A percentile compares a stretch with the other conserved stretches of the same genome.
These are phyloP conservation scores for Lipomyces kockii DNA, from an alignment of 805 yeast genomes.

Conservation along the genomic window DNA sequence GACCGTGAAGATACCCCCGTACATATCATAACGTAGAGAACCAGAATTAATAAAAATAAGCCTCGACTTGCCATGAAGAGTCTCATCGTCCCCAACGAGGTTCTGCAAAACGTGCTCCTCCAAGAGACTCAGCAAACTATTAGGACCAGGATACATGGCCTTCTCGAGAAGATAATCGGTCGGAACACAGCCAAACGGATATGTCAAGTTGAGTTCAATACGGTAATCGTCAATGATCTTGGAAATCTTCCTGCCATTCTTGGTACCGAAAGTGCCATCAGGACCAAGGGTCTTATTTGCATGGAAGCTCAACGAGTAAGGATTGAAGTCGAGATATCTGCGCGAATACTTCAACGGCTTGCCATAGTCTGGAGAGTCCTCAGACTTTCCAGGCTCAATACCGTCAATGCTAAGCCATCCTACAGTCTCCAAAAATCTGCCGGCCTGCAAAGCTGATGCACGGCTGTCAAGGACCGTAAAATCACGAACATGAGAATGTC, in stretches of 20 bases:
- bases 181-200: conserved; percentile 68
- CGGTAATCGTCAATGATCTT: conserved; percentile 53
- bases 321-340: conserved; percentile 81
- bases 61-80: conserved; percentile 48
- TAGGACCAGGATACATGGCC: conserved; percentile 64
- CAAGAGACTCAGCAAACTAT: conserved; percentile 63
- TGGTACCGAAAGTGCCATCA: conserved; percentile 55
- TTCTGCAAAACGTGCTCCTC: conserved; percentile 60
- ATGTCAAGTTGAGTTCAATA: conserved; percentile 56
- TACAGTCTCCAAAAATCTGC: conserved; percentile 90
- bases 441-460: conserved; percentile 86
- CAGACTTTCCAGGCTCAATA: conserved; percentile 21
- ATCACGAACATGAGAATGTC: conserved; percentile 92
- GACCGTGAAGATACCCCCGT: conserved; percentile 78
- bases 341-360: conserved; percentile 51
- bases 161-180: conserved; percentile 67
- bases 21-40: conserved; percentile 82
- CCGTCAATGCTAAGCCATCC: conserved; percentile 75
- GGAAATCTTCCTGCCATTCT: conserved; percentile 57
- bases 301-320: conserved; percentile 71
- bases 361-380: conserved; percentile 40
- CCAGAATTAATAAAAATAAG: conserved; percentile 82
- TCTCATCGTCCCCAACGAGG: conserved; percentile 41
- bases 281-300: conserved; percentile 44
- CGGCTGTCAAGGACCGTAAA: conserved; percentile 67